Percentiles rank a stretch among this genome's conserved stretches.
Conservation (phyloP, 805 yeast species). For the Starmerella khaoyaiensis region DNA sequence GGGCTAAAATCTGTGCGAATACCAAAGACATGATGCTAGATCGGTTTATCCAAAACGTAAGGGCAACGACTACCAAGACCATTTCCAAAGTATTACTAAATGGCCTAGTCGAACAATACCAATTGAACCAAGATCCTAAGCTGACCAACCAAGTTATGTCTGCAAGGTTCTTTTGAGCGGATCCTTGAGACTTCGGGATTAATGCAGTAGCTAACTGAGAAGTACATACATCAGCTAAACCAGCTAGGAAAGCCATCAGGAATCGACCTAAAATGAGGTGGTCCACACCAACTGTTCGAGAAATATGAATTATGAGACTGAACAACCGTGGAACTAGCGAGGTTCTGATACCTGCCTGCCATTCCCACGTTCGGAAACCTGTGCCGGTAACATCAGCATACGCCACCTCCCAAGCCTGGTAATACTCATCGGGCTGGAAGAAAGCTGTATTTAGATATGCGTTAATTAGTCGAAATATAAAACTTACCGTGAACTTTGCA, state of each 20-base stretch:
- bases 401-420: conserved; percentile 89
- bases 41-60: conserved; percentile 69
- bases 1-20: conserved; percentile 40
- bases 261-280: conserved; percentile 43
- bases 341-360: conserved; percentile 64
- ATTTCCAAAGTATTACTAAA: conserved; percentile 78
- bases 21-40: not conserved
- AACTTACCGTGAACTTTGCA: conserved; percentile 7
- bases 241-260: conserved; percentile 54
- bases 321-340: conserved; percentile 69
- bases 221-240: conserved; percentile 54
- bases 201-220: conserved; percentile 36
- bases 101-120: conserved; percentile 68
- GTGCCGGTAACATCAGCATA: conserved; percentile 59
- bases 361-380: conserved; percentile 91
- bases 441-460: conserved; percentile 55
- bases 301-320: conserved; percentile 33
- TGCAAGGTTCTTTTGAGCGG: conserved; percentile 16
- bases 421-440: conserved; percentile 94
- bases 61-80: conserved; percentile 50
- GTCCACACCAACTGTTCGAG: conserved; percentile 28
- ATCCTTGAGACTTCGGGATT: not conserved
- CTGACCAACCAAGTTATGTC: conserved; percentile 37
- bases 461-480: conserved; percentile 39
- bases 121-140: conserved; percentile 60